Percentiles rank a stretch among this genome's conserved stretches.
These are phyloP conservation scores for Phragmites australis DNA, from an alignment of 176 grass and related monocot genomes.

Conservation along the genomic window DNA sequence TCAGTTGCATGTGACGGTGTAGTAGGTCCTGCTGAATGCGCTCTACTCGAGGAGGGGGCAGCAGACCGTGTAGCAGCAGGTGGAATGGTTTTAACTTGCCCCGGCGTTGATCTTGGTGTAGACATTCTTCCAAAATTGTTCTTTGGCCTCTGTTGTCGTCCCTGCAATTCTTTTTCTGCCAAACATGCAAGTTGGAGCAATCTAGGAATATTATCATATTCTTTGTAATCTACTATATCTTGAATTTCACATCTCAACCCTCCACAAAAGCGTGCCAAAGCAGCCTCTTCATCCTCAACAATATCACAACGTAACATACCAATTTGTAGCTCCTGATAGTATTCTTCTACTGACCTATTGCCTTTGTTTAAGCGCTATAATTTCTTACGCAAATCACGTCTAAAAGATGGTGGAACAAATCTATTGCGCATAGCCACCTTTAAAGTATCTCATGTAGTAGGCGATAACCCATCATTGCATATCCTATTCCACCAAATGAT, in stretches of 20 bases:
- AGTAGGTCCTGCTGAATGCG: too few relatives aligned
- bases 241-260: background rate
- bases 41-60: too few relatives aligned
- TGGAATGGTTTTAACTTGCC: too few relatives aligned
- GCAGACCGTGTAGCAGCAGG: too few relatives aligned
- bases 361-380: background rate
- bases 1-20: too few relatives aligned
- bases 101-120: too few relatives aligned
- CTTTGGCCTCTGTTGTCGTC: too few relatives aligned
- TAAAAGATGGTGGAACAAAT: background rate
- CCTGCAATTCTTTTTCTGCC: background rate
- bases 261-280: background rate
- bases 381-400: background rate
- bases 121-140: too few relatives aligned
- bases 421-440: background rate
- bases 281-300: background rate
- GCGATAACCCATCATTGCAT: background rate
- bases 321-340: background rate
- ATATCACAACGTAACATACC: background rate
- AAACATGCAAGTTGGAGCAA: background rate
- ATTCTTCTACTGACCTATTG: background rate
- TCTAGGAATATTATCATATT: background rate
- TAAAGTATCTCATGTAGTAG: background rate
- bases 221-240: background rate
- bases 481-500: background rate